phyloP scores from a whole-genome alignment of 768 basidiomycete genomes.

The Lactarius akahatsu region DNA sequence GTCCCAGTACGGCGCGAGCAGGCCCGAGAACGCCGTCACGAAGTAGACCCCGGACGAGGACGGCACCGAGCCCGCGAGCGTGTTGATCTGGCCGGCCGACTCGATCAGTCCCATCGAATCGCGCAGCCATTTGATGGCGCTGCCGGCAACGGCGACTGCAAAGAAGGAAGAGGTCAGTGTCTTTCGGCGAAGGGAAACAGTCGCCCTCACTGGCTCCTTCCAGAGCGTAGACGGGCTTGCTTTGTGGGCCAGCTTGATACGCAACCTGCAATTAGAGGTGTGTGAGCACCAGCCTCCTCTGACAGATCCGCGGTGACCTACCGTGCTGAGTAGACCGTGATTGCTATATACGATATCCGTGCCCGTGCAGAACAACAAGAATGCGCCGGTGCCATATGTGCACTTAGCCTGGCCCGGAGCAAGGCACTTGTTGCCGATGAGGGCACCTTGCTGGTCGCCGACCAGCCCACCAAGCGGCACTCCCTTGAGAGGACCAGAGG shows the following conservation, averaged over 20 bases:
- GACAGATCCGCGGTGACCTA: slow-evolving; percentile 35
- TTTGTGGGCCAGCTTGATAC: slow-evolving; percentile 78
- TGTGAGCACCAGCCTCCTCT: not conserved
- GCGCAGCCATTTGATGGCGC: slow-evolving; percentile 94
- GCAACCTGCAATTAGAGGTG: slow-evolving; percentile 56
- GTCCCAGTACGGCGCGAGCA: slow-evolving; percentile 98
- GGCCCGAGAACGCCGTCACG: slow-evolving; percentile 93
- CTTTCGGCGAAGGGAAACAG: not conserved
- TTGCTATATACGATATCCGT: slow-evolving; percentile 77
- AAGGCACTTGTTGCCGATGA: slow-evolving; percentile 96
- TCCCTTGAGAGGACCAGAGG: slow-evolving; percentile 63
- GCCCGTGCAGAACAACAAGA: slow-evolving; percentile 94
- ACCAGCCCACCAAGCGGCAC: slow-evolving; percentile 89
- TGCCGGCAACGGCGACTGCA: slow-evolving; percentile 89
- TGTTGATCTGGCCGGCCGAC: slow-evolving; percentile 80
- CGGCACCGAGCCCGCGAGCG: slow-evolving; percentile 70
- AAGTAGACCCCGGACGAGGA: slow-evolving; percentile 92
- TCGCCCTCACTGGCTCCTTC: slow-evolving; percentile 87
- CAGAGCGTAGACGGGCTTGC: slow-evolving; percentile 85
- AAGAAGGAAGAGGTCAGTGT: slow-evolving; percentile 6
- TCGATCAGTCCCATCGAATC: slow-evolving; percentile 86
- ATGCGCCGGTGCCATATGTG: slow-evolving; percentile 97
- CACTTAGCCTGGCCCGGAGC: slow-evolving; percentile 93
- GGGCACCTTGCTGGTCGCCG: slow-evolving; percentile 97
- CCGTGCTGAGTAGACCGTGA: slow-evolving; percentile 89